These are phyloP conservation scores for Linum lewisii DNA, from an alignment of 345 rosid genomes.

Conservation along the genomic window DNA sequence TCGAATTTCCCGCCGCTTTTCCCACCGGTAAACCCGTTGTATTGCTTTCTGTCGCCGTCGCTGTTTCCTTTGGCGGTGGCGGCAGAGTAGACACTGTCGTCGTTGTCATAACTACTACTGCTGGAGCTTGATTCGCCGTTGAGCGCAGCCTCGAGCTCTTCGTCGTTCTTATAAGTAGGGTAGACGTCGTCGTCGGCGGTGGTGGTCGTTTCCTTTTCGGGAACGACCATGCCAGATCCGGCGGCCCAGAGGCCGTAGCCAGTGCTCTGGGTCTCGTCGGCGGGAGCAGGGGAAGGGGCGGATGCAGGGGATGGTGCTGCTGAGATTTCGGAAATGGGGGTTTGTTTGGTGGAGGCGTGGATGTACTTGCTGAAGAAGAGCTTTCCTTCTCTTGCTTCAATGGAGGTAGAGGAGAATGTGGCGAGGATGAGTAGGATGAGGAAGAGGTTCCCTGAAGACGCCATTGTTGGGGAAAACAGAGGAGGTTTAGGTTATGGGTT, in stretches of 20 bases:
- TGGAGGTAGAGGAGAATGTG: background rate
- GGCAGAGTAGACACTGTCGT: background rate
- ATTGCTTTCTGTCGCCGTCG: slow-evolving; percentile 3
- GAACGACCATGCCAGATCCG: slow-evolving; percentile 31
- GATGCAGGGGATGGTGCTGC: background rate
- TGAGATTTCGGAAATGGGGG: background rate
- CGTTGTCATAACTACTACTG: slow-evolving; percentile 9
- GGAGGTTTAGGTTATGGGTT: background rate
- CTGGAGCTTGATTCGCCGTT: slow-evolving; percentile 20
- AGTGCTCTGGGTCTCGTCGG: slow-evolving; percentile 11
- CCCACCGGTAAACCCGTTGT: too few species aligned
- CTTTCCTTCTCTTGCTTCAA: background rate
- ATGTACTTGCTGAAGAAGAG: background rate
- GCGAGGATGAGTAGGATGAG: background rate
- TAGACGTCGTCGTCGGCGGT: slow-evolving; percentile 10
- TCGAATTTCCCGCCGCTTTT: too few species aligned
- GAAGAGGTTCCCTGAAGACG: background rate
- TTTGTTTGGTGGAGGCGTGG: background rate
- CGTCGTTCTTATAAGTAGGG: slow-evolving; percentile 7
- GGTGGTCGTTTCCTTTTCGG: slow-evolving; percentile 11
- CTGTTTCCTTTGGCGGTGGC: background rate
- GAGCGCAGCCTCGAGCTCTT: slow-evolving; percentile 31
- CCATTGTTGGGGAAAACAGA: background rate
- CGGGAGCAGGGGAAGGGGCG: slow-evolving; percentile 5
- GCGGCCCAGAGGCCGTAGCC: slow-evolving; percentile 40